Base-by-base conservation (phyloP, 2,329 filamentous ascomycete species). In the Lizonia empirigonia region DNA sequence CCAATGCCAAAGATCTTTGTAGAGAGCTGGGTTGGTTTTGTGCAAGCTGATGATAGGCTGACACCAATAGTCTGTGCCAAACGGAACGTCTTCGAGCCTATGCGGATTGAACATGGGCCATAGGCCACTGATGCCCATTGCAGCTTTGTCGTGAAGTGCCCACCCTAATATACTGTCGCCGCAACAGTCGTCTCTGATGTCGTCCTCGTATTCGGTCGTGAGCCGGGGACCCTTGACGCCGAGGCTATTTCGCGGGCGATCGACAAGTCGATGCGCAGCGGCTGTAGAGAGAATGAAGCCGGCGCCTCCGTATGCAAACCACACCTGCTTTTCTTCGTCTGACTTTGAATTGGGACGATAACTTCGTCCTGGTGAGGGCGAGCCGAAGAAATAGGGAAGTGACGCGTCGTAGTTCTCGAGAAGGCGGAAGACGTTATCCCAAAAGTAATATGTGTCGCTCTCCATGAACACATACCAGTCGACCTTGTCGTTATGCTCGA, bases 181-280 rank as follows among this genome's bases (percentile, higher is more conserved):
- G 22, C 65, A 69, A 48, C 67, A 82, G 45, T 82, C 79, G 12
- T 67, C 56, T 16, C 19, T 39, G 16, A 46, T 53, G 18, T 50
- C 50, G 15, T 47, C 39, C 26, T 35, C 16, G 29, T 47, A 64
- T 45, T 53, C 44, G 33, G 35, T 56, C 15, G 52, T 51, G 9
- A 56, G 36, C 8, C 55, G 33, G 7, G 42, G 23, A n/a, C 52
- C 50, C 44, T 51, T 34, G 3, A 57, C 45, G 13, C 51, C 55
- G 7, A 58, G 18, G 19, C n/a, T 66, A 48, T 60, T 40, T 49
- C 27, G 35, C 35, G 7, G 68, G 55, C 40, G 74, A 78, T 42
- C 77, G 69, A 1, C 76, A 73, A 52, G 44, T 19, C 50, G 73
- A 53, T 74, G 69, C 77, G 85, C 82, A 13, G 81, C 76, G 2